Evolutionary conservation across 2,329 filamentous ascomycete genomes (phyloP).

Genomic region (Sporothrix pseudoabietina): DNA sequence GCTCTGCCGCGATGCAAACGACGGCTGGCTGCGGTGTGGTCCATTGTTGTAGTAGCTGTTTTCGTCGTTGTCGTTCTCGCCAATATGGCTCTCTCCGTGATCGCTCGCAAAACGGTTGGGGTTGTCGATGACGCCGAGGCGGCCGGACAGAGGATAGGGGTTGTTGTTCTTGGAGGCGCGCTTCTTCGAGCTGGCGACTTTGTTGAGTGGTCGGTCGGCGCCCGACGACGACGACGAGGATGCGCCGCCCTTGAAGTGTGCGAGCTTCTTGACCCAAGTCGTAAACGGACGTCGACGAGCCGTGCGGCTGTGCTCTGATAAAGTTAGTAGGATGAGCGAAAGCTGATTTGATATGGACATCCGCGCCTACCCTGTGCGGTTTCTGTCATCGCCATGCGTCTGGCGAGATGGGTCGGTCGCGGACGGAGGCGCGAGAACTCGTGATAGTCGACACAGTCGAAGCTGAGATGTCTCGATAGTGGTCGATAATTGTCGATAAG

Average conservation of each 20-base stretch:
- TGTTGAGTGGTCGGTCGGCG: constrained; percentile 52
- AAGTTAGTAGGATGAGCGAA: background rate
- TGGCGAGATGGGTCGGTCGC: background rate
- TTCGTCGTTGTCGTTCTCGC: background rate
- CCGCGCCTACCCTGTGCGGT: constrained; percentile 37
- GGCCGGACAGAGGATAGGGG: constrained; percentile 85
- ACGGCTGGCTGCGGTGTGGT: constrained; percentile 49
- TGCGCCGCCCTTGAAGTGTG: constrained; percentile 74
- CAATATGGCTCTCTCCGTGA: background rate
- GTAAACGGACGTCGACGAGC: constrained; percentile 83
- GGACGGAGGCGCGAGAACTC: background rate
- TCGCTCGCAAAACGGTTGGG: constrained; percentile 24
- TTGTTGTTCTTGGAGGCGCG: constrained; percentile 72
- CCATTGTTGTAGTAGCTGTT: background rate
- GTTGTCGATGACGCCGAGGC: constrained; percentile 41
- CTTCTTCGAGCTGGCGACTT: constrained; percentile 55
- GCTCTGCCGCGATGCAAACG: constrained; percentile 58
- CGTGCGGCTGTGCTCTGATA: constrained; percentile 61
- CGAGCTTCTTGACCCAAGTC: constrained; percentile 90
- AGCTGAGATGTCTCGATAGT: background rate
- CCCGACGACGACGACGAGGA: constrained; percentile 48
- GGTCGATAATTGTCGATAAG: constrained; percentile 1
- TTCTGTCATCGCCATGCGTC: constrained; percentile 39
- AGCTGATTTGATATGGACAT: background rate
- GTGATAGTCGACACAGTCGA: background rate